A percentile compares a stretch with the other conserved stretches of the same genome.
phyloP scores from a whole-genome alignment of 208 protist species.

The Wallacemonas collosoma region DNA sequence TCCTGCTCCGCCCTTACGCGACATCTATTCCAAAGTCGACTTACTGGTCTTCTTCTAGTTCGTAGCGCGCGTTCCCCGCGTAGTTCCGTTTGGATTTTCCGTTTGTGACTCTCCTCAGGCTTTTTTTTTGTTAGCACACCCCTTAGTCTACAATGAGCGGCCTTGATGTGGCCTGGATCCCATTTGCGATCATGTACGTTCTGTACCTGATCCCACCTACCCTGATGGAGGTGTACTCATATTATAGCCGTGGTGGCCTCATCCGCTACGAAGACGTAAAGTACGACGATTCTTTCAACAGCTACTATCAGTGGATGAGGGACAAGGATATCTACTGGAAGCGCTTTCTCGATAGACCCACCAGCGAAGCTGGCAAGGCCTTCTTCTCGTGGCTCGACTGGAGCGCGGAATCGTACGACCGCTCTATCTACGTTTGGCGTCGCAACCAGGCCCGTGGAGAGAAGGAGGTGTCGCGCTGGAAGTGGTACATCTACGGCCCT shows the following conservation, averaged over 20 bases:
- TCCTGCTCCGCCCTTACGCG: no score
- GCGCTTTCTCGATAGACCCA: conserved; percentile 86
- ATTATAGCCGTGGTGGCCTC: conserved; percentile 88
- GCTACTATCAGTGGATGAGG: conserved; percentile 57
- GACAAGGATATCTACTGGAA: conserved; percentile 88
- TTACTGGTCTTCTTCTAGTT: no score
- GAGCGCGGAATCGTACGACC: conserved; percentile 86
- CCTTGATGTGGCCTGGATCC: conserved; percentile 81
- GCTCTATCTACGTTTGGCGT: conserved; percentile 77
- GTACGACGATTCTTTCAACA: conserved; percentile 83
- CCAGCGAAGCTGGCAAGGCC: conserved; percentile 80
- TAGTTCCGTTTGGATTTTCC: not conserved
- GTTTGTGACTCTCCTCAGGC: not conserved
- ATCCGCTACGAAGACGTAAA: conserved; percentile 84
- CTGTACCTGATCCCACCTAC: conserved; percentile 89
- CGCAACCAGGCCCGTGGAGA: conserved; percentile 72
- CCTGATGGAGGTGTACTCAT: conserved; percentile 90
- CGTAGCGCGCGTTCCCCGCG: not conserved
- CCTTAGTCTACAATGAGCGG: conserved; percentile 53
- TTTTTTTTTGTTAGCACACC: conserved; percentile 7
- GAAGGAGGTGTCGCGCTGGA: conserved; percentile 69
- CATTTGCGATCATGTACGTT: conserved; percentile 87
- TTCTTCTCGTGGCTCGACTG: conserved; percentile 91
- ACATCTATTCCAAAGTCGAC: no score
- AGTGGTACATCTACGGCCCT: conserved; percentile 85